Evolutionary conservation across 2,329 filamentous ascomycete species (phyloP).

Genomic region (Aspergillus amoenus): DNA sequence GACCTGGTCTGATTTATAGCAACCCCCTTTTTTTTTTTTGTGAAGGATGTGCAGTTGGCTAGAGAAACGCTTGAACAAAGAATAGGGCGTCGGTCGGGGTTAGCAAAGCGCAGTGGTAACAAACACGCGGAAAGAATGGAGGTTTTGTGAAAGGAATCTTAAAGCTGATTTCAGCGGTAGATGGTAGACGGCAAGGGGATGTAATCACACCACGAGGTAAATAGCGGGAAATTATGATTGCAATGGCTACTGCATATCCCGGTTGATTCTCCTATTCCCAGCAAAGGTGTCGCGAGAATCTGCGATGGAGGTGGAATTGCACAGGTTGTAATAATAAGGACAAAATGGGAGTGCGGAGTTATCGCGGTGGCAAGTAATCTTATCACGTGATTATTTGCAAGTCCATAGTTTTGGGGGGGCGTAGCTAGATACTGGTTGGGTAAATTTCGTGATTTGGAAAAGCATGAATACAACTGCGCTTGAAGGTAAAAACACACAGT

Average conservation of each 20-base stretch:
- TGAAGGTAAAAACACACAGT: neutral
- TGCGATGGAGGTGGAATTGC: neutral
- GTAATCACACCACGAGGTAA: neutral
- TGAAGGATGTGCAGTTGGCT: neutral
- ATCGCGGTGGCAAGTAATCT: neutral
- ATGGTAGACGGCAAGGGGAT: neutral
- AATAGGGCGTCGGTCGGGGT: neutral
- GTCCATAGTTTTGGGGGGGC: too few relatives aligned
- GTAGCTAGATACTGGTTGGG: too few relatives aligned
- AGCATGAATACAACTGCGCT: neutral
- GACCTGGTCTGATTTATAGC: neutral
- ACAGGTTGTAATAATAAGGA: neutral
- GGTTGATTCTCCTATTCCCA: neutral
- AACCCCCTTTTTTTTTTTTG: neutral
- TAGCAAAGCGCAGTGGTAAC: neutral
- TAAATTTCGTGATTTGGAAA: neutral
- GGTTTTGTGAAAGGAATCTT: neutral
- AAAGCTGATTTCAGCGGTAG: neutral
- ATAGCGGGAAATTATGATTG: neutral
- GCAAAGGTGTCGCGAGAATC: neutral
- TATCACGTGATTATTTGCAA: too few relatives aligned
- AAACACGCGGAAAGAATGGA: neutral
- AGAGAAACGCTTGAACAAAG: neutral
- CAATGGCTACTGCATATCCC: neutral
- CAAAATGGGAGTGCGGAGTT: neutral